Evolutionary conservation across 2,329 filamentous ascomycete genomes (phyloP).

Genomic region (Colletotrichum chrysophilum): DNA sequence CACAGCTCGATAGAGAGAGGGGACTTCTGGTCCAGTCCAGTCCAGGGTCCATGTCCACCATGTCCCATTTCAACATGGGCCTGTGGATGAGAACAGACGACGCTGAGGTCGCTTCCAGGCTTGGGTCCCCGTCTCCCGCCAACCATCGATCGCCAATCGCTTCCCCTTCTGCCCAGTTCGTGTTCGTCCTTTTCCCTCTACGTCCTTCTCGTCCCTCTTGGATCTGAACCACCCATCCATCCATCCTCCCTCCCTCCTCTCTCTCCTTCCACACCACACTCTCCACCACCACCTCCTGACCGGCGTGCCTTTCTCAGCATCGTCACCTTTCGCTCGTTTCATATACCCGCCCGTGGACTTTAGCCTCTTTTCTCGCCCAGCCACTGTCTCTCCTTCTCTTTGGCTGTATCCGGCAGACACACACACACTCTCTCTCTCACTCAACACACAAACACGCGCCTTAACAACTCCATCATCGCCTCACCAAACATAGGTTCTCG

Average conservation of each 20-base stretch:
- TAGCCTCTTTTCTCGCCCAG: slow-evolving; percentile 23
- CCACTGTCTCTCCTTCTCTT: slow-evolving; percentile 24
- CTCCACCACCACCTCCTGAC: slow-evolving; percentile 19
- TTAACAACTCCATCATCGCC: not conserved
- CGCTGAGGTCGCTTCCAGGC: slow-evolving; percentile 20
- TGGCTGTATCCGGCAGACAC: slow-evolving; percentile 19
- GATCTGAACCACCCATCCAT: slow-evolving; percentile 4
- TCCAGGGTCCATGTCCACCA: slow-evolving; percentile 15
- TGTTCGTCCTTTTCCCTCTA: slow-evolving; percentile 19
- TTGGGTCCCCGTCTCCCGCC: slow-evolving; percentile 21
- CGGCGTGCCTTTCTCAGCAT: slow-evolving; percentile 22
- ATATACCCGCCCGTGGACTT: slow-evolving; percentile 26
- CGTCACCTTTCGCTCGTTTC: slow-evolving; percentile 30
- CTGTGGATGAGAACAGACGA: slow-evolving; percentile 17
- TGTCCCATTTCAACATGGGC: not conserved
- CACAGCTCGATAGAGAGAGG: not conserved
- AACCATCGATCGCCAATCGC: slow-evolving; percentile 24
- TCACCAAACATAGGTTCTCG: not conserved
- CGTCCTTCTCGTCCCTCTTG: slow-evolving; percentile 8
- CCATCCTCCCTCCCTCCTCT: slow-evolving; percentile 9
- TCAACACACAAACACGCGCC: slow-evolving; percentile 7
- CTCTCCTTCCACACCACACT: slow-evolving; percentile 9
- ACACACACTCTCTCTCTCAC: not conserved
- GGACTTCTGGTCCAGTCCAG: not conserved
- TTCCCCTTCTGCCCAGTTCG: slow-evolving; percentile 20